Evolutionary conservation across 306 rosid genomes (phyloP).

Genomic region (Luffa acutangula): DNA sequence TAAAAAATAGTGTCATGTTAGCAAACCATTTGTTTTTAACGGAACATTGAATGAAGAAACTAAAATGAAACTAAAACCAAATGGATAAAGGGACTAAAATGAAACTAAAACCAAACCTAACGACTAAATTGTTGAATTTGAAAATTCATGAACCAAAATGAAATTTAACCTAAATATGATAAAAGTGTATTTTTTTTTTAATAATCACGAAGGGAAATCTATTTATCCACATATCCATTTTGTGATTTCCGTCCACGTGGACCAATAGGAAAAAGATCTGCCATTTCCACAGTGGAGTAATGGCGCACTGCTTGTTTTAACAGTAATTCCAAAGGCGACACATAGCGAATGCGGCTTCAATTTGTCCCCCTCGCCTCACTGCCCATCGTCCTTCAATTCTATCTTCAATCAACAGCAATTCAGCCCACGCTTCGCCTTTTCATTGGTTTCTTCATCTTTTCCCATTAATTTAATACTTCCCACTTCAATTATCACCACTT

Average conservation of each 20-base stretch:
- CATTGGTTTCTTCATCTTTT: background rate
- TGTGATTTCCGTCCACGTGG: slow-evolving; percentile 68
- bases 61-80: no score
- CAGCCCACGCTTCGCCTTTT: background rate
- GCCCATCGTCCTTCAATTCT: background rate
- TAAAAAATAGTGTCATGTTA: no score
- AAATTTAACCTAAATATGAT: no score
- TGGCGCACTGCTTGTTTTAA: background rate
- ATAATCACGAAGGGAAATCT: no score
- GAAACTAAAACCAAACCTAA: no score
- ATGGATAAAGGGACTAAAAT: no score
- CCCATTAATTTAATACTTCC: background rate
- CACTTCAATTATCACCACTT: slow-evolving; percentile 1
- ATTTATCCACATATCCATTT: slow-evolving; percentile 28
- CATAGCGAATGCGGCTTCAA: background rate
- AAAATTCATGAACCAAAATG: no score
- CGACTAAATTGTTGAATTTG: no score
- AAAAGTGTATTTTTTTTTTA: no score
- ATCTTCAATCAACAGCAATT: background rate
- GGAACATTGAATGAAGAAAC: no score
- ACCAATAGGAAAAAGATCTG: slow-evolving; percentile 32
- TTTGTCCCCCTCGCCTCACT: background rate
- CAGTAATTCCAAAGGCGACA: background rate
- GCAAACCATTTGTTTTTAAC: no score
- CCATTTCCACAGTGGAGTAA: background rate